Evolutionary conservation across 768 basidiomycete species (phyloP), one percentile per base, ranked within the genome.

Genomic region (Naganishia randhawae): DNA sequence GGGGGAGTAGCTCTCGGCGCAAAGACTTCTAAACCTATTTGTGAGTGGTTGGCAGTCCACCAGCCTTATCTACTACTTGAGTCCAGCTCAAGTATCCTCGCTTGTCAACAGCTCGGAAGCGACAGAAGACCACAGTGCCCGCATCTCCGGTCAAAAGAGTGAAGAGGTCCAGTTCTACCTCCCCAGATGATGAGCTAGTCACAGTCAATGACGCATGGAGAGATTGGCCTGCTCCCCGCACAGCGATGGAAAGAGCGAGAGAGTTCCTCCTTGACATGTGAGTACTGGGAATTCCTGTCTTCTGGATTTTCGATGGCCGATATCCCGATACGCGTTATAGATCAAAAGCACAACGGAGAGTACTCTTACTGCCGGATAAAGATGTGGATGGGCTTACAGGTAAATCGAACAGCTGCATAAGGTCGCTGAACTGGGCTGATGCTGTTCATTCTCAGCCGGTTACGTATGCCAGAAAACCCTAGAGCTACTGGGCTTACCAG

Each of bases 351-450:
- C 67, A 72, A 50, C 67, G 70, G 31, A 69, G 69, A 1, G 76
- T 78, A 11, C 70, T 84, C 29, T 73, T 84, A 9, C 79, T 83
- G 0, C 83, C 83, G 0, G 83, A 84, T 77, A 84, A 83, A 62
- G 84, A 84, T 67, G 81, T 78, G n/a, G 81, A 81, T 67, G 80
- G 81, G 7, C 69, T 75, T 11, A 73, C 73, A 35, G 75, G 77
- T 78, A 39, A 61, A 68, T 48, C 31, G 10, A 6, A 25, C 22
- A 27, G 14, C 14, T 22, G 31, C 0, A 27, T 50, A 13, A 19
- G 32, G 22, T 54, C 69, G 29, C 53, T 29, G 22, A 0, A 32
- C 19, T 27, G 13, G 31, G 31, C 33, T 51, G 45, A 27, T 41
- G 16, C 52, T 25, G 19, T 45, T 25, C 9, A 33, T 22, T 16